Base-by-base conservation (phyloP, 495 filamentous ascomycete species). In the Jackrogersella minutella region DNA sequence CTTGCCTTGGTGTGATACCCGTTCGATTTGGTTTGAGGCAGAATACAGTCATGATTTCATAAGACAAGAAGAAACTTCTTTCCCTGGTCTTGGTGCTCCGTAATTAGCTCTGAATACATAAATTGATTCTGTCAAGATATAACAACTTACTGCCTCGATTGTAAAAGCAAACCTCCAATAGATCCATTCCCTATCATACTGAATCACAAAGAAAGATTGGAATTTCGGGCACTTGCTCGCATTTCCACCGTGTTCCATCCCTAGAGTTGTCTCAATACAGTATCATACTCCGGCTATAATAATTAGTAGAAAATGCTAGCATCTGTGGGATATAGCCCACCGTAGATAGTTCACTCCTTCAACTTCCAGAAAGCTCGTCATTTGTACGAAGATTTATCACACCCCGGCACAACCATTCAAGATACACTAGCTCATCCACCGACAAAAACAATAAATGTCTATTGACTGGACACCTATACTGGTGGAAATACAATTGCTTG, bases 381-480 rank as follows among this genome's bases (percentile, higher is more conserved):
- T 16, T 8, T 41, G 9, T 17, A n/a, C n/a, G n/a, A 41, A 3
- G 8, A 19, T 19, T 6, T 4, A 2, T 5, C 37, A 19, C 37
- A 9, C 0, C 14, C 7, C n/a, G n/a, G n/a, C n/a, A n/a, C n/a
- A n/a, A n/a, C n/a, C n/a, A n/a, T n/a, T n/a, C n/a, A n/a, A n/a
- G n/a, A n/a, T n/a, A n/a, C n/a, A n/a, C n/a, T n/a, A n/a, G n/a
- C n/a, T n/a, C n/a, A n/a, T n/a, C n/a, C n/a, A n/a, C n/a, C 26
- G 26, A 5, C n/a, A 31, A 19, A 17, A 30, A 52, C 30, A 36
- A 37, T 30, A 36, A 52, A 21, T 49, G 36, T 66, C 55, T 65
- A 58, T 58, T 58, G 14, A 41, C 6, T 31, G 8, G 28, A 66
- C 55, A 26, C 55, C 54, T 53, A 53, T 49, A 66, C 62, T 44